phyloP scores from a whole-genome alignment of 2,329 filamentous ascomycete species.

The Trichoderma sp. region DNA sequence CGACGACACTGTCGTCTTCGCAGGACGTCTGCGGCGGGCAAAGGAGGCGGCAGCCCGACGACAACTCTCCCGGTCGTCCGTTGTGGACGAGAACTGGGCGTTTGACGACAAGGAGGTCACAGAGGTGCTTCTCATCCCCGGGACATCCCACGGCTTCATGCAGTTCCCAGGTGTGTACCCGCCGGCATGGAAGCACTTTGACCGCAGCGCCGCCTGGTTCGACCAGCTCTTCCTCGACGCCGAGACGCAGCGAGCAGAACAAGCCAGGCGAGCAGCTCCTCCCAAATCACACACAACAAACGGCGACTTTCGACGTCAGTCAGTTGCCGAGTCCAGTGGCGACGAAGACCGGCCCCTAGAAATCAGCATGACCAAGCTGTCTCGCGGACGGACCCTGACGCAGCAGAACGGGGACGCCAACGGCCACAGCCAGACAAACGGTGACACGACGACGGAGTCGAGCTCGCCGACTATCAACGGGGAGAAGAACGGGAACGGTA shows the following conservation, averaged over 20 bases:
- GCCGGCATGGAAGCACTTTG: conserved; percentile 85
- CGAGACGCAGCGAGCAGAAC: conserved; percentile 40
- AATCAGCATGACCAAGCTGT: conserved; percentile 65
- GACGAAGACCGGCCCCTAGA: conserved; percentile 83
- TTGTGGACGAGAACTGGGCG: conserved; percentile 21
- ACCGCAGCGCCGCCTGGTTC: conserved; percentile 79
- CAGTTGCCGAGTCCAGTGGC: conserved; percentile 62
- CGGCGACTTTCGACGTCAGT: conserved; percentile 30
- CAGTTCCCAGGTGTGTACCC: conserved; percentile 89
- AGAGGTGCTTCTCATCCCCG: conserved; percentile 82
- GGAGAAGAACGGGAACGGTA: conserved; percentile 24
- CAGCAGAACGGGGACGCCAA: conserved; percentile 30
- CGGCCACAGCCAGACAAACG: conserved; percentile 17
- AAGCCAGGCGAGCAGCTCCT: conserved; percentile 23
- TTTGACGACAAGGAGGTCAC: conserved; percentile 47
- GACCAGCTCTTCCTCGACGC: conserved; percentile 68
- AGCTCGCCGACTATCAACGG: conserved; percentile 18
- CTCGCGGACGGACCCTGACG: conserved; percentile 37
- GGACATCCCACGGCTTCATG: conserved; percentile 90
- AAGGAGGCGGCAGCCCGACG: conserved; percentile 54
- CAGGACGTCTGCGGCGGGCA: conserved; percentile 80
- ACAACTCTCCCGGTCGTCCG: conserved; percentile 9
- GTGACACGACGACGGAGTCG: not conserved
- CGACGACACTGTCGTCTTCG: conserved; percentile 96
- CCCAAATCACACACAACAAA: conserved; percentile 6